Evolutionary conservation across 1,284 basidiomycete genomes (phyloP).

Genomic region (Heterobasidion irregulare): DNA sequence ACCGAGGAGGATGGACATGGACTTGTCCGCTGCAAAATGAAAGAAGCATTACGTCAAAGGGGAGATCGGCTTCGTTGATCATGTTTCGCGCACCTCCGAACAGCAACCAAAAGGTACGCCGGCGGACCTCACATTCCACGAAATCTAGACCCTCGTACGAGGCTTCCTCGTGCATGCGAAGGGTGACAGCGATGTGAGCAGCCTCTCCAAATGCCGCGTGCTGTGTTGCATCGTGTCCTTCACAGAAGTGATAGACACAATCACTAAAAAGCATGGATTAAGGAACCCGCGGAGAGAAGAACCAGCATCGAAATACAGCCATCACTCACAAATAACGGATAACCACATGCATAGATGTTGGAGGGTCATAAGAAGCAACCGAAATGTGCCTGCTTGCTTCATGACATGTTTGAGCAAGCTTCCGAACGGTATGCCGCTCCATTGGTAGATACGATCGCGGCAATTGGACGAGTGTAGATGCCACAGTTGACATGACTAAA

Average conservation of each 20-base stretch:
- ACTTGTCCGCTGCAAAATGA: conserved; percentile 64
- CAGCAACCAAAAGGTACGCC: conserved; percentile 79
- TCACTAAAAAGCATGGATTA: conserved; percentile 37
- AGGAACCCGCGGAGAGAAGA: conserved; percentile 1
- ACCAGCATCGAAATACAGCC: conserved; percentile 1
- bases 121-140: conserved; percentile 76
- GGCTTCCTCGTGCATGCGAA: conserved; percentile 77
- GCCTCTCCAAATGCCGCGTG: conserved; percentile 80
- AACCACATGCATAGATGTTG: conserved; percentile 72
- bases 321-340: conserved; percentile 73
- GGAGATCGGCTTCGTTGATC: not conserved
- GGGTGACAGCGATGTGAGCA: conserved; percentile 70
- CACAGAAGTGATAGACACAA: conserved; percentile 77
- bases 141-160: conserved; percentile 75
- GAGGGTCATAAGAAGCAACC: conserved; percentile 73
- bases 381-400: conserved; percentile 77
- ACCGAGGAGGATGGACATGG: conserved; percentile 77
- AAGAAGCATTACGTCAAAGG: not conserved
- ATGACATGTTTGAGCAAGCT: conserved; percentile 69
- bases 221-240: conserved; percentile 80
- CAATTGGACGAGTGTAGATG: conserved; percentile 76
- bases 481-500: conserved; percentile 78
- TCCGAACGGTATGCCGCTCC: conserved; percentile 69
- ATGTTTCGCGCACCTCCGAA: conserved; percentile 55
- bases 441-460: conserved; percentile 76